Conservation (phyloP, 2,329 filamentous ascomycete species). For the Epichloe sylvatica region DNA sequence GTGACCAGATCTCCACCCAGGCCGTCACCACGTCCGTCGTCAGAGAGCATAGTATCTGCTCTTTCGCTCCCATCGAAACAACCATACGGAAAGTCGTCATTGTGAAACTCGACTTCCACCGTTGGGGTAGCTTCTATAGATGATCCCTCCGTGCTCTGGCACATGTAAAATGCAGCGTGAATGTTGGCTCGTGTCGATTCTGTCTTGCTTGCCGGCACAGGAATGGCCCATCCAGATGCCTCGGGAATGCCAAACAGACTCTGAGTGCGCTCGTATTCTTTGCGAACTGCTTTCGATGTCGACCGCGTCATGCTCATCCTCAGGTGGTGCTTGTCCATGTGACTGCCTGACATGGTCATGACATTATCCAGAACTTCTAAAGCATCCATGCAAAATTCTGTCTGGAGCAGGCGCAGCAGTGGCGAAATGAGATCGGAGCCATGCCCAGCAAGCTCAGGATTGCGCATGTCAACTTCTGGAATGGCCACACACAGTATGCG, state of each 20-base stretch:
- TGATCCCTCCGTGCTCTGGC: slow-evolving; percentile 51
- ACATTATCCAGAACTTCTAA: slow-evolving; percentile 86
- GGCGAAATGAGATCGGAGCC: slow-evolving; percentile 93
- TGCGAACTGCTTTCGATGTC: slow-evolving; percentile 71
- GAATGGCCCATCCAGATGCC: slow-evolving; percentile 89
- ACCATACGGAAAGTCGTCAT: slow-evolving; percentile 72
- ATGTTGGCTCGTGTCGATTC: slow-evolving; percentile 80
- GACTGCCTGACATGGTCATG: slow-evolving; percentile 82
- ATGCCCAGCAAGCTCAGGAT: slow-evolving; percentile 76
- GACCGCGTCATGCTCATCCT: slow-evolving; percentile 96
- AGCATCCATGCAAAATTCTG: slow-evolving; percentile 85
- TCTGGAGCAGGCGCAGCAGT: slow-evolving; percentile 74
- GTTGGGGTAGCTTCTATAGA: slow-evolving; percentile 51
- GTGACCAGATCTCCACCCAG: slow-evolving; percentile 65
- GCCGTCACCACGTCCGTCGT: slow-evolving; percentile 57
- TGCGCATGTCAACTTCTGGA: slow-evolving; percentile 84
- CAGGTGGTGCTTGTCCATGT: slow-evolving; percentile 86
- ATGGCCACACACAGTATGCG: slow-evolving; percentile 73
- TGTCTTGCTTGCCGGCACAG: slow-evolving; percentile 80
- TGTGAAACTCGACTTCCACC: slow-evolving; percentile 82
- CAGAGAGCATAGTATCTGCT: slow-evolving; percentile 85
- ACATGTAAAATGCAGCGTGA: slow-evolving; percentile 91
- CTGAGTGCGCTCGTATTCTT: slow-evolving; percentile 88
- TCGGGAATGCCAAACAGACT: slow-evolving; percentile 95
- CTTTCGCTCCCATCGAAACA: slow-evolving; percentile 62